Conservation (phyloP, 768 basidiomycete species). For the Panellus pusillus region DNA sequence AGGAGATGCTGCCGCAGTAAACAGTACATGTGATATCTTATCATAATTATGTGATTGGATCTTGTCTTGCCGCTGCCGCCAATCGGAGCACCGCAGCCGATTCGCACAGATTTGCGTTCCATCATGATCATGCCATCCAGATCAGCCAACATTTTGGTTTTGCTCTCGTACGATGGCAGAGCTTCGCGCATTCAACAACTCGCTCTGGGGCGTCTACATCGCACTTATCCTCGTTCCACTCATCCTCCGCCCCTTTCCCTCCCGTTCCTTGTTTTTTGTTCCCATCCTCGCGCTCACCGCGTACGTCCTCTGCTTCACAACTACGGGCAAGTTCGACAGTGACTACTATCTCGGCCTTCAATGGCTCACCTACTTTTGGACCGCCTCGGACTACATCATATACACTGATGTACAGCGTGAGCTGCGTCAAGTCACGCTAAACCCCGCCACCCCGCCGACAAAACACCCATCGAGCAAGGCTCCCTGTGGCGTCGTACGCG, state of each 20-base stretch:
- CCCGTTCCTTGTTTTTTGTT: conserved; percentile 10
- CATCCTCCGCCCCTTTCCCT: conserved; percentile 10
- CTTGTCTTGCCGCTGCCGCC: too few species aligned
- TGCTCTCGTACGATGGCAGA: too few species aligned
- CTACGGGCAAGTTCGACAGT: neutral
- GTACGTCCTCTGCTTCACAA: conserved; percentile 9
- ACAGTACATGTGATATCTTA: neutral
- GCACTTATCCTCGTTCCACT: neutral
- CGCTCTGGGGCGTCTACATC: neutral
- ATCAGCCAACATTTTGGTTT: too few species aligned
- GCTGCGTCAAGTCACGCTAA: neutral
- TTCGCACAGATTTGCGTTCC: too few species aligned
- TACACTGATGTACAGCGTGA: conserved; percentile 16
- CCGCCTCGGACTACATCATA: conserved; percentile 16
- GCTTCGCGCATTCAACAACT: neutral
- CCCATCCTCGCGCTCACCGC: conserved; percentile 6
- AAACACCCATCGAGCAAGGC: conserved; percentile 12
- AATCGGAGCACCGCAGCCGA: too few species aligned
- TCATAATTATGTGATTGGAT: too few species aligned
- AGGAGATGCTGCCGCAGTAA: neutral
- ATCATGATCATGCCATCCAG: too few species aligned
- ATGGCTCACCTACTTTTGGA: conserved; percentile 2
- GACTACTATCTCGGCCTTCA: conserved; percentile 9
- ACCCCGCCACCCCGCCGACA: conserved; percentile 10
- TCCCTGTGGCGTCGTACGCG: conserved; percentile 23